Evolutionary conservation across 2,329 filamentous ascomycete genomes (phyloP).

Genomic region (Sclerotinia nivalis): DNA sequence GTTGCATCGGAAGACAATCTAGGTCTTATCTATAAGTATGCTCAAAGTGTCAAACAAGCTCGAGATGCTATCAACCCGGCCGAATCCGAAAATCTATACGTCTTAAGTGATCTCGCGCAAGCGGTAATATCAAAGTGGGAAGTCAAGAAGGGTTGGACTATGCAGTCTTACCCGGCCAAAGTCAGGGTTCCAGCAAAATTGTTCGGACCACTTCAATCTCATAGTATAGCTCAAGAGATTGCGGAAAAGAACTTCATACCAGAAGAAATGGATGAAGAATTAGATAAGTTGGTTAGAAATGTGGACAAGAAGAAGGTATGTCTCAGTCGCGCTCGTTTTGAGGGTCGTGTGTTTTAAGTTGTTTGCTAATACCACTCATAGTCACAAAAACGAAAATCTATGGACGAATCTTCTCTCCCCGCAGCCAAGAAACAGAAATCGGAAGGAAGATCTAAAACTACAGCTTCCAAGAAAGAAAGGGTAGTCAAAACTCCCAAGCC

Average conservation of each 20-base stretch:
- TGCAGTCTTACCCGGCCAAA: conserved; percentile 81
- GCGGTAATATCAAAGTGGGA: conserved; percentile 81
- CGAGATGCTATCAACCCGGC: conserved; percentile 72
- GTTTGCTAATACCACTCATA: conserved; percentile 24
- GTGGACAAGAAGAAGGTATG: conserved; percentile 60
- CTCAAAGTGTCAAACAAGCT: conserved; percentile 89
- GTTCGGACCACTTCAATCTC: conserved; percentile 73
- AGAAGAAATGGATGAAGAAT: conserved; percentile 68
- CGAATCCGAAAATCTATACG: conserved; percentile 74
- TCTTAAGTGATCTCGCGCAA: conserved; percentile 84
- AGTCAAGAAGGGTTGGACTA: conserved; percentile 80
- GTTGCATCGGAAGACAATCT: conserved; percentile 86
- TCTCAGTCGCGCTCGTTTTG: conserved; percentile 26
- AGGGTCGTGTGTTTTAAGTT: background rate
- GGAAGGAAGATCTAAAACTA: conserved; percentile 28
- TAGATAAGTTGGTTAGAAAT: conserved; percentile 65
- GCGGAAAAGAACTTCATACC: conserved; percentile 83
- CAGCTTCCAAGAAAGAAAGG: conserved; percentile 38
- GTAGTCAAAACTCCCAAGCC: conserved; percentile 35
- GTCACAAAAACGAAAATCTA: conserved; percentile 38
- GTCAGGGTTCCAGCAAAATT: conserved; percentile 77
- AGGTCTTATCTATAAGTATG: conserved; percentile 85
- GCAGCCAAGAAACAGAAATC: conserved; percentile 33
- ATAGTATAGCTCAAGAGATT: conserved; percentile 78
- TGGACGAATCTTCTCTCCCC: conserved; percentile 34